A percentile compares a stretch with the other conserved stretches of the same genome.
Conservation (phyloP, 768 basidiomycete genomes). For the Albatrellus ellisii region DNA sequence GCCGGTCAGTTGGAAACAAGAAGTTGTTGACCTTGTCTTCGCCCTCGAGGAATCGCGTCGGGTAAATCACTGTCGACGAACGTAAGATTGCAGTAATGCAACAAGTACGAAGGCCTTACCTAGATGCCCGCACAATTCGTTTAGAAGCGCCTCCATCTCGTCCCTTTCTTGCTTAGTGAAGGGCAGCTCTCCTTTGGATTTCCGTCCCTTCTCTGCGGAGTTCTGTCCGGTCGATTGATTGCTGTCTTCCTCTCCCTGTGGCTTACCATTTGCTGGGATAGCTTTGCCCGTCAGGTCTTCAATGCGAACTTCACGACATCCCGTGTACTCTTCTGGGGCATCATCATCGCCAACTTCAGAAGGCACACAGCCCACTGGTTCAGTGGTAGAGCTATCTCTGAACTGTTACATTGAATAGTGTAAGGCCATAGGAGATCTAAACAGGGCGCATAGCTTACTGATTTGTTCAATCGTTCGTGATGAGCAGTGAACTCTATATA, state of each 20-base stretch:
- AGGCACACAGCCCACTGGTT: slow-evolving; percentile 40
- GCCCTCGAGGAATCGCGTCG: slow-evolving; percentile 82
- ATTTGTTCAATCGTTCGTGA: slow-evolving; percentile 63
- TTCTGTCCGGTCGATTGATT: neutral
- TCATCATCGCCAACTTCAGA: slow-evolving; percentile 40
- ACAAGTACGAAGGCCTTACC: slow-evolving; percentile 34
- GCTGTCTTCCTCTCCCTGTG: slow-evolving; percentile 1
- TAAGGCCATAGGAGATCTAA: neutral
- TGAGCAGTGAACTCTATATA: slow-evolving; percentile 75
- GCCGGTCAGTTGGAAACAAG: slow-evolving; percentile 77
- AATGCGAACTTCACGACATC: slow-evolving; percentile 9
- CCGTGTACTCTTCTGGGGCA: slow-evolving; percentile 17
- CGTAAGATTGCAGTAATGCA: neutral
- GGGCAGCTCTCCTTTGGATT: slow-evolving; percentile 38
- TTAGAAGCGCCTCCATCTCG: slow-evolving; percentile 79
- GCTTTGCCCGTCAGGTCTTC: slow-evolving; percentile 9
- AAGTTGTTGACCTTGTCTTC: slow-evolving; percentile 91
- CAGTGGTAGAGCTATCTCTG: slow-evolving; percentile 26
- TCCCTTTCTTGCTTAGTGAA: slow-evolving; percentile 77
- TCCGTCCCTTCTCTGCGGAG: slow-evolving; percentile 25
- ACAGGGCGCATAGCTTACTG: slow-evolving; percentile 28
- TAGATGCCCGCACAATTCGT: slow-evolving; percentile 71
- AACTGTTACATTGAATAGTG: slow-evolving; percentile 21
- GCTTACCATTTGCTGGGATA: neutral
- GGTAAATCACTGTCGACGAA: slow-evolving; percentile 52